phyloP scores from a whole-genome alignment of 2,329 filamentous ascomycete species.

The Celoporthe dispersa region DNA sequence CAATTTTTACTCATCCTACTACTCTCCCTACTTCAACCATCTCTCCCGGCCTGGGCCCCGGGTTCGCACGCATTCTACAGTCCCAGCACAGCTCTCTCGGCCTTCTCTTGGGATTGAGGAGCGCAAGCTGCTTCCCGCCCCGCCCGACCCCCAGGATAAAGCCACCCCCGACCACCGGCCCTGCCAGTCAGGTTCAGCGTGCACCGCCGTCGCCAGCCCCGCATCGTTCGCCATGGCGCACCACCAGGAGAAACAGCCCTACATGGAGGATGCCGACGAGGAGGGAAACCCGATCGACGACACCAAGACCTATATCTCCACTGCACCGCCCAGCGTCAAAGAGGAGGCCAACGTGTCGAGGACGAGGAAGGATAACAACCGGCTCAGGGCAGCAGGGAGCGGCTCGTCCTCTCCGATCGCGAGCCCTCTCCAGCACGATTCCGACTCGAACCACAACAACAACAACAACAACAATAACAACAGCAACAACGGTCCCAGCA shows the following conservation, averaged over 20 bases:
- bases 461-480: constrained; percentile 37
- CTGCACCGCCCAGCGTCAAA: constrained; percentile 49
- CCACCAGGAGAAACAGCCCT: constrained; percentile 43
- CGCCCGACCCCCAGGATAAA: not conserved
- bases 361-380: constrained; percentile 44
- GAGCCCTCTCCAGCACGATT: constrained; percentile 43
- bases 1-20: constrained; percentile 10
- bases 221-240: constrained; percentile 46
- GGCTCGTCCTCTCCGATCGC: constrained; percentile 42
- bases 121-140: not conserved
- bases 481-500: no score
- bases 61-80: not conserved
- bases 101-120: not conserved
- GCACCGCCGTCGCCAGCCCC: not conserved
- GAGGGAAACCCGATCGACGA: constrained; percentile 46
- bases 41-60: not conserved
- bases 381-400: constrained; percentile 41
- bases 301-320: constrained; percentile 51
- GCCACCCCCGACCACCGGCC: not conserved
- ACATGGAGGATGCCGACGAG: constrained; percentile 58
- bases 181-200: not conserved
- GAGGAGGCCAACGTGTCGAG: constrained; percentile 58
- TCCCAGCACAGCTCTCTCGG: not conserved
- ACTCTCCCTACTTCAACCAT: not conserved
- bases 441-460: constrained; percentile 45